Evolutionary conservation across 2,329 filamentous ascomycete genomes (phyloP).

Genomic region (Sporothrix mexicana): DNA sequence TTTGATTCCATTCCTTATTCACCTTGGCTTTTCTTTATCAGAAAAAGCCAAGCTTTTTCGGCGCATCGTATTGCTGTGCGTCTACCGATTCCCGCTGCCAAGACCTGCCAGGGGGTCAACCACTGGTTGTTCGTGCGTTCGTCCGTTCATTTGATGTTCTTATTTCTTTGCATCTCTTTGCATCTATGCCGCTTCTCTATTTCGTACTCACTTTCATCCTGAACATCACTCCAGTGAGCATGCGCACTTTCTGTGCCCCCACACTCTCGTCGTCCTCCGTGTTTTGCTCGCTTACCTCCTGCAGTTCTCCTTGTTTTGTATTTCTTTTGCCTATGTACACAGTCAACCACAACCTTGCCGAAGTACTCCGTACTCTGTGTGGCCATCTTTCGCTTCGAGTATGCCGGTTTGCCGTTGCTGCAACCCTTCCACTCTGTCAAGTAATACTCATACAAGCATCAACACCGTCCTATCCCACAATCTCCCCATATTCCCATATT

Average conservation of each 20-base stretch:
- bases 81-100: conserved; percentile 26
- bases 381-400: not conserved
- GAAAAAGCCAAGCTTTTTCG: conserved; percentile 9
- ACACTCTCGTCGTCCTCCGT: not conserved
- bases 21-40: not conserved
- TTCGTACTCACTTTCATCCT: no score
- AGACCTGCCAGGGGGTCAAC: conserved; percentile 15
- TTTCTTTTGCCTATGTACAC: not conserved
- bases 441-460: no score
- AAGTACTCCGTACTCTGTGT: not conserved
- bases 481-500: not conserved
- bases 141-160: not conserved
- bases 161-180: no score
- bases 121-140: conserved; percentile 3
- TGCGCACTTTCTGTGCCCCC: not conserved
- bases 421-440: not conserved
- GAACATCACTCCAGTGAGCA: no score
- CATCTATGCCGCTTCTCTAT: not conserved
- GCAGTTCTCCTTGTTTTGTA: conserved; percentile 15
- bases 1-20: not conserved
- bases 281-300: not conserved
- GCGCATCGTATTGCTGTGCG: not conserved
- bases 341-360: not conserved
- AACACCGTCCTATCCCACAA: no score
- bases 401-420: conserved; percentile 4